A percentile compares a stretch with the other conserved stretches of the same genome.
These are phyloP conservation scores for Hygrocybe coccinea DNA, from an alignment of 768 basidiomycete species.

Conservation along the genomic window DNA sequence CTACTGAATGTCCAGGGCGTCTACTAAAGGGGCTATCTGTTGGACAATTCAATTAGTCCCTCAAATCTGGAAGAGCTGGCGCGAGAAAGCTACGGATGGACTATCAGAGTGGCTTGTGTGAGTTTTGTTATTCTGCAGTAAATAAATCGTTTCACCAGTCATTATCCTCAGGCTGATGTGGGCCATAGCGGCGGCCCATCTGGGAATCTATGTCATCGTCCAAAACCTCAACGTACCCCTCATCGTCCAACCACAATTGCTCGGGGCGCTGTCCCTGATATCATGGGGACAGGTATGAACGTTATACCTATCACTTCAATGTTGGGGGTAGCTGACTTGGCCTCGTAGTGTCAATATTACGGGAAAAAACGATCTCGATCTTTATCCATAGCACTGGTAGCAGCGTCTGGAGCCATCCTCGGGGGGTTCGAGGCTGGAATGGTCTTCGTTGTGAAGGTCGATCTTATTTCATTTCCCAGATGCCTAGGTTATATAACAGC, in stretches of 20 bases:
- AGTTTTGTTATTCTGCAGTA: conserved; percentile 17
- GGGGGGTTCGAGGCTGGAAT: conserved; percentile 58
- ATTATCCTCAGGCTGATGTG: conserved; percentile 46
- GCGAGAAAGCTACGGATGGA: conserved; percentile 61
- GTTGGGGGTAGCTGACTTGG: background rate
- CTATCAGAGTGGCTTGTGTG: conserved; percentile 66
- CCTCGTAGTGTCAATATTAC: conserved; percentile 63
- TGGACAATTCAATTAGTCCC: conserved; percentile 68
- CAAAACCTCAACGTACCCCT: conserved; percentile 69
- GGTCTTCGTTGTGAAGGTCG: conserved; percentile 44
- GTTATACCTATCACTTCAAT: background rate
- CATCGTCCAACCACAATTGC: conserved; percentile 62
- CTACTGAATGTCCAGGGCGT: background rate
- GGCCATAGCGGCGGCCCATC: conserved; percentile 53
- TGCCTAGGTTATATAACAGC: background rate
- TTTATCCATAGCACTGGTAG: conserved; percentile 32
- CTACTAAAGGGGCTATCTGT: conserved; percentile 50
- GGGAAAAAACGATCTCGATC: conserved; percentile 37
- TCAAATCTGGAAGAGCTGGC: conserved; percentile 70
- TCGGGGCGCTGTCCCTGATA: conserved; percentile 53
- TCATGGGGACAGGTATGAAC: conserved; percentile 60
- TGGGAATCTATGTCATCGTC: conserved; percentile 64
- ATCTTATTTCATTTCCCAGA: background rate
- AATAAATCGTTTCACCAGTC: too few relatives aligned
- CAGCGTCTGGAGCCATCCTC: conserved; percentile 38